Evolutionary conservation across 1,284 basidiomycete species (phyloP), one percentile per base, ranked within the genome.

Genomic region (Ustilago vetiveriae): DNA sequence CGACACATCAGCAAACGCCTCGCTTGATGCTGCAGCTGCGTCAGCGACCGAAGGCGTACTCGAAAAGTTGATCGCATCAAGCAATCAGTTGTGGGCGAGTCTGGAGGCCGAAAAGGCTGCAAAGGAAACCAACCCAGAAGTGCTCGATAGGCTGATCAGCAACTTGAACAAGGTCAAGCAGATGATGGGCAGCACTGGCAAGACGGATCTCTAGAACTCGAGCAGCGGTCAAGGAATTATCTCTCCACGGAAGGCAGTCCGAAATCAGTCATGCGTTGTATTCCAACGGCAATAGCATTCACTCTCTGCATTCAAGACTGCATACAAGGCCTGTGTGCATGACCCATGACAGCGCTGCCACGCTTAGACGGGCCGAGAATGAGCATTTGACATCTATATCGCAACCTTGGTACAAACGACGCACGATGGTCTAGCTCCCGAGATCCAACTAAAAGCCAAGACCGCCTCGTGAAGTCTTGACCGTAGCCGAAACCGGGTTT

Each of bases 391-490:
- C n/a, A n/a, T n/a, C n/a, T n/a, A n/a, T n/a, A n/a, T n/a, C n/a
- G n/a, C n/a, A n/a, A n/a, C n/a, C n/a, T n/a, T n/a, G n/a, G n/a
- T n/a, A n/a, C n/a, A n/a, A n/a, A n/a, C n/a, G n/a, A n/a, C n/a
- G n/a, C n/a, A n/a, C n/a, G n/a, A n/a, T n/a, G n/a, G n/a, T n/a
- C n/a, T n/a, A n/a, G n/a, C n/a, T n/a, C n/a, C n/a, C n/a, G n/a
- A n/a, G n/a, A n/a, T n/a, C n/a, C n/a, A 11, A 4, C 43, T 36
- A 78, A 52, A 75, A 74, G 6, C 79, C 79, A 27, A 81, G 64
- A 41, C 79, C 79, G 23, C 74, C 75, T 24, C 71, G 68, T 29
- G 66, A 49, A 16, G 69, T 68, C 62, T 81, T 81, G 70, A 81
- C 76, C 6, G 69, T 80, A 6, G 79, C 79, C 26, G 66, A 49